phyloP scores from a whole-genome alignment of 2,329 filamentous ascomycete genomes.

The Nemania sp. region DNA sequence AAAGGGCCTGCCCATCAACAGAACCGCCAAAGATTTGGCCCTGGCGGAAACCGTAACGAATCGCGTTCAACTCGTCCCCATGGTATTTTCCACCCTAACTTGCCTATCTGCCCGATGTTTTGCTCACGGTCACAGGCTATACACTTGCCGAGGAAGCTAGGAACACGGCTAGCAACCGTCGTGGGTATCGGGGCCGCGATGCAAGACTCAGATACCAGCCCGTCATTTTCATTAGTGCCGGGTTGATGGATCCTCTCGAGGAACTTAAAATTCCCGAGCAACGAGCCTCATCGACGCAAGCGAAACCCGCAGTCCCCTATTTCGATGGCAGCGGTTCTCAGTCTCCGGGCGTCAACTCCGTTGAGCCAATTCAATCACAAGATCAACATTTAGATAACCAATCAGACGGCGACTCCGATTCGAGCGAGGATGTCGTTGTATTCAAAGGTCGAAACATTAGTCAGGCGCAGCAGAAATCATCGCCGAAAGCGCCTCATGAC shows the following conservation, averaged over 20 bases:
- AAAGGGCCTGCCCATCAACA: conserved; percentile 25
- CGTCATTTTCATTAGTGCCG: conserved; percentile 58
- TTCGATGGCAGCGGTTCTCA: neutral
- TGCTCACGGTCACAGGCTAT: conserved; percentile 40
- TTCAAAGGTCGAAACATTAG: conserved; percentile 59
- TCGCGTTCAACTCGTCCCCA: conserved; percentile 26
- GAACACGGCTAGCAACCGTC: conserved; percentile 52
- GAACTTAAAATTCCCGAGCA: conserved; percentile 39
- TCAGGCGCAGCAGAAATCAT: conserved; percentile 14
- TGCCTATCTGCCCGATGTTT: neutral
- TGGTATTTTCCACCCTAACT: conserved; percentile 25
- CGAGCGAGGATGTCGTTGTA: conserved; percentile 74
- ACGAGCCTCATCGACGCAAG: neutral
- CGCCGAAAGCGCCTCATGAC: neutral
- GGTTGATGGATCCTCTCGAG: conserved; percentile 53
- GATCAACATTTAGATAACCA: conserved; percentile 2
- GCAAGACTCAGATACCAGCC: conserved; percentile 52
- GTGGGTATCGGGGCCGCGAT: conserved; percentile 44
- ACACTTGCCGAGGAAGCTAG: conserved; percentile 54
- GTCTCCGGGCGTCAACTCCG: neutral
- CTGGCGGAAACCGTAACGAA: conserved; percentile 14
- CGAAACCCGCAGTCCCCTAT: neutral
- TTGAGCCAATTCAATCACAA: neutral
- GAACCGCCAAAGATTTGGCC: conserved; percentile 13
- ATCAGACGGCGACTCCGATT: conserved; percentile 49